A percentile compares a stretch with the other conserved stretches of the same genome.
Evolutionary conservation across 352 stramenopile genomes (phyloP).

Genomic region (Peronosclerospora sorghi): DNA sequence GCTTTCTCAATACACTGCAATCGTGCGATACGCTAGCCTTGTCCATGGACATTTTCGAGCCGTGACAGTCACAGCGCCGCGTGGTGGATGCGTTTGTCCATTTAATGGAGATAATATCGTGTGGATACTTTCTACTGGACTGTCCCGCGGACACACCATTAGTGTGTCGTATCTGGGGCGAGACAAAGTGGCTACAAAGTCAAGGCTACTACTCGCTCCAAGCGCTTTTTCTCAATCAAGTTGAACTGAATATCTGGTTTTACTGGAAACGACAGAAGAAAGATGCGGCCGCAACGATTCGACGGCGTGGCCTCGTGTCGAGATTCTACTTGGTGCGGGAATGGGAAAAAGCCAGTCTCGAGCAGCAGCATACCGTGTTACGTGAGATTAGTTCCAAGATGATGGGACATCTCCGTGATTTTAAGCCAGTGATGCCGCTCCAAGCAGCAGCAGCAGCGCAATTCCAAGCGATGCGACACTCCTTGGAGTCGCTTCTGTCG

Average conservation of each 20-base stretch:
- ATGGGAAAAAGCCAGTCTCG: conserved; percentile 25
- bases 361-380: conserved; percentile 11
- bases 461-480: conserved; percentile 9
- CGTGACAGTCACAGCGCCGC: no score
- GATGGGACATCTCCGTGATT: conserved; percentile 9
- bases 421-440: conserved; percentile 5
- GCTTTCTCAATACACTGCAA: conserved; percentile 51
- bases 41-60: conserved; percentile 28
- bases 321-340: conserved; percentile 40
- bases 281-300: conserved; percentile 21
- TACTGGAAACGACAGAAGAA: conserved; percentile 34
- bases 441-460: not conserved
- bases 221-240: conserved; percentile 60
- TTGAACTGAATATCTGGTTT: conserved; percentile 65
- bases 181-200: conserved; percentile 53
- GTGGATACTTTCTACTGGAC: conserved; percentile 38
- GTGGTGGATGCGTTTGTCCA: conserved; percentile 20
- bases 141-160: conserved; percentile 26
- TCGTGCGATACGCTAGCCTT: conserved; percentile 63
- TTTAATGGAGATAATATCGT: conserved; percentile 42
- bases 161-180: conserved; percentile 28
- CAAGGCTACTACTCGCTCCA: conserved; percentile 57
- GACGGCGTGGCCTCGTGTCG: conserved; percentile 28
- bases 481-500: conserved; percentile 16
- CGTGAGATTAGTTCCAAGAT: conserved; percentile 12